These are phyloP conservation scores for Juncus inflexus DNA, from an alignment of 176 grass and related monocot species.

Conservation along the genomic window DNA sequence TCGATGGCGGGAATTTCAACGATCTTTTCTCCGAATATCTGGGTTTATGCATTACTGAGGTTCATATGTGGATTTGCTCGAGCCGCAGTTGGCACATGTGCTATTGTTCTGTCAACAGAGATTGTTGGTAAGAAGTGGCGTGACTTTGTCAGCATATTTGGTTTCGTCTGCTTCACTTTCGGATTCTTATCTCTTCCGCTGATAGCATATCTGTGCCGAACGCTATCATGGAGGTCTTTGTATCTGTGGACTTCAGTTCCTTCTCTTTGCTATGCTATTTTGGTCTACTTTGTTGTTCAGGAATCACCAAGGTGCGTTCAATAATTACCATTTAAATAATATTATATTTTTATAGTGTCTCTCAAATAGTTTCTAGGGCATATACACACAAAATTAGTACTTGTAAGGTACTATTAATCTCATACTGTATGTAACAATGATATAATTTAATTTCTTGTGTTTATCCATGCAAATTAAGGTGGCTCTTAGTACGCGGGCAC, in stretches of 20 bases:
- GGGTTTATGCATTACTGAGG: slow-evolving; percentile 59
- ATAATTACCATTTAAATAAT: no score
- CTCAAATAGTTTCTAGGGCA: no score
- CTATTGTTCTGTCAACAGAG: slow-evolving; percentile 79
- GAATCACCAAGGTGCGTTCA: slow-evolving; percentile 61
- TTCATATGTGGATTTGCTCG: slow-evolving; percentile 65
- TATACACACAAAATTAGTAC: no score
- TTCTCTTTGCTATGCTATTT: slow-evolving; percentile 47
- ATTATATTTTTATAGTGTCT: no score
- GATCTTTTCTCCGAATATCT: slow-evolving; percentile 62
- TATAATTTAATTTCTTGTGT: neutral
- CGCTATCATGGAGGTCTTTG: slow-evolving; percentile 56
- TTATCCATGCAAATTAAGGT: slow-evolving; percentile 17
- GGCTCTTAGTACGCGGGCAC: slow-evolving; percentile 78
- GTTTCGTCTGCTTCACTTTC: slow-evolving; percentile 67
- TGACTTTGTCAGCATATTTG: slow-evolving; percentile 51
- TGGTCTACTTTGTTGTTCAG: slow-evolving; percentile 46
- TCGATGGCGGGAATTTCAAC: slow-evolving; percentile 55
- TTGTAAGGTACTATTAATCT: no score
- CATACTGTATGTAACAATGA: neutral
- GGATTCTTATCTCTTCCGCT: slow-evolving; percentile 83
- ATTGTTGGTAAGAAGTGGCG: slow-evolving; percentile 76
- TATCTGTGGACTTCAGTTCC: slow-evolving; percentile 74
- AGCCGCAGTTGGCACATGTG: slow-evolving; percentile 54
- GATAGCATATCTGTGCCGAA: slow-evolving; percentile 51